phyloP scores from a whole-genome alignment of 2,329 filamentous ascomycete species.

The Pseudopyrenochaeta lycopersici region DNA sequence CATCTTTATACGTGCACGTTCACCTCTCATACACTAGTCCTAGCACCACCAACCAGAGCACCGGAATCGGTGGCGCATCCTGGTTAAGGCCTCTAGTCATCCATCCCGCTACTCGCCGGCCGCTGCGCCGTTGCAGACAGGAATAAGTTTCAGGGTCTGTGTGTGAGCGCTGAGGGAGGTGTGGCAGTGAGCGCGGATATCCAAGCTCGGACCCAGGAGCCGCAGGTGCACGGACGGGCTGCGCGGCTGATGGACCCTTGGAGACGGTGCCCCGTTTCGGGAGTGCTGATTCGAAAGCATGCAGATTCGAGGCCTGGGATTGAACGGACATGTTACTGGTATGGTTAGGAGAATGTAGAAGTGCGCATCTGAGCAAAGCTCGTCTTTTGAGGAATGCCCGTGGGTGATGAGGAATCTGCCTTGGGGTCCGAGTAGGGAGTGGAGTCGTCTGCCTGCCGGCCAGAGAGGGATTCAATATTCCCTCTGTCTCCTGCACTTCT shows the following conservation, averaged over 20 bases:
- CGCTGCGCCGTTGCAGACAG: conserved; percentile 30
- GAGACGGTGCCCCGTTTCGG: background rate
- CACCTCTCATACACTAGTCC: background rate
- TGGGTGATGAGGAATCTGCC: background rate
- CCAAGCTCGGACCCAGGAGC: conserved; percentile 22
- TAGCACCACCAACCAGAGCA: conserved; percentile 23
- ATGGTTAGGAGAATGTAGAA: background rate
- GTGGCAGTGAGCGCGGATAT: conserved; percentile 26
- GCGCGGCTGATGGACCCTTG: conserved; percentile 17
- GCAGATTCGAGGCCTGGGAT: background rate
- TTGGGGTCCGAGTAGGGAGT: background rate
- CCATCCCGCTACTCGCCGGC: conserved; percentile 27
- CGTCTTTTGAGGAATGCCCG: background rate
- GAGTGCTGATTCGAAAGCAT: conserved; percentile 1
- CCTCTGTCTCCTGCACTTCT: too few species aligned
- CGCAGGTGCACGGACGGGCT: conserved; percentile 22
- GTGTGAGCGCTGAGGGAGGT: conserved; percentile 20
- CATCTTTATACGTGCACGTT: conserved; percentile 41
- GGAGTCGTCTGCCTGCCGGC: conserved; percentile 1
- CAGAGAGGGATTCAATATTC: background rate
- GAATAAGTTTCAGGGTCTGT: conserved; percentile 39
- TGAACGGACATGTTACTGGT: background rate
- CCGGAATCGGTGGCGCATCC: conserved; percentile 23
- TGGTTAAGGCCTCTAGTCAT: conserved; percentile 41
- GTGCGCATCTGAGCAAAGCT: background rate